These are phyloP conservation scores for Epichloe scottii DNA, from an alignment of 2,329 filamentous ascomycete genomes.

Conservation along the genomic window DNA sequence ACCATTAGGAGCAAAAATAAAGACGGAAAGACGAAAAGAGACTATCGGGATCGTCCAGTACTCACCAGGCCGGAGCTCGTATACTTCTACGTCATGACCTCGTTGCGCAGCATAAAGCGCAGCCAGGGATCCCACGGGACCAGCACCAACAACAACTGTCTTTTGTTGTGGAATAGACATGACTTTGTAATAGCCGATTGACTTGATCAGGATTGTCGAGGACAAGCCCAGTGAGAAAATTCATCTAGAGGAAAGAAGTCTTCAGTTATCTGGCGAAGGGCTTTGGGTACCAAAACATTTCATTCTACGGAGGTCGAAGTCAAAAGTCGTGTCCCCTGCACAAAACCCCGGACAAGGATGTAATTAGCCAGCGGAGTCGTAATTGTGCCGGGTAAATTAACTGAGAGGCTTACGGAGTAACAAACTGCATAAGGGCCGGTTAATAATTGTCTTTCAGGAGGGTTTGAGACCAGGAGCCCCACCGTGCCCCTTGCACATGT, in stretches of 20 bases:
- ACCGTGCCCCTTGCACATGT: neutral
- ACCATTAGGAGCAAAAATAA: too few relatives aligned
- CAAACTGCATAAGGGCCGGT: too few relatives aligned
- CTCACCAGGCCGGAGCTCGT: conserved; percentile 83
- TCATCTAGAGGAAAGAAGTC: neutral
- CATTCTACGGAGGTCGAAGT: too few relatives aligned
- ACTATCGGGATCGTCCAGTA: conserved; percentile 8
- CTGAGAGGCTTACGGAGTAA: too few relatives aligned
- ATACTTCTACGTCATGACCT: conserved; percentile 84
- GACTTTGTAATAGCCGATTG: neutral
- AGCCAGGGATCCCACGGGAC: conserved; percentile 83
- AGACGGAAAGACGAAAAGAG: neutral
- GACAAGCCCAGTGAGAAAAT: neutral
- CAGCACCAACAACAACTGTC: conserved; percentile 77
- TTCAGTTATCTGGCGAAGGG: neutral
- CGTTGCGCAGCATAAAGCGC: conserved; percentile 84
- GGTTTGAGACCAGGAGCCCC: neutral
- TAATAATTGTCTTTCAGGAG: too few relatives aligned
- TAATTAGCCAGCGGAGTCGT: too few relatives aligned
- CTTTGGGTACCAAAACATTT: neutral
- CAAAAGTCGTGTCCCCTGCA: too few relatives aligned
- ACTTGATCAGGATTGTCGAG: neutral
- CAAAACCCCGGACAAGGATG: too few relatives aligned
- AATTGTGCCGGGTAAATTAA: too few relatives aligned
- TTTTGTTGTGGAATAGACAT: conserved; percentile 38